These are phyloP conservation scores for Linnemannia exigua DNA, from an alignment of 192 early-diverging fungal species.

Conservation along the genomic window DNA sequence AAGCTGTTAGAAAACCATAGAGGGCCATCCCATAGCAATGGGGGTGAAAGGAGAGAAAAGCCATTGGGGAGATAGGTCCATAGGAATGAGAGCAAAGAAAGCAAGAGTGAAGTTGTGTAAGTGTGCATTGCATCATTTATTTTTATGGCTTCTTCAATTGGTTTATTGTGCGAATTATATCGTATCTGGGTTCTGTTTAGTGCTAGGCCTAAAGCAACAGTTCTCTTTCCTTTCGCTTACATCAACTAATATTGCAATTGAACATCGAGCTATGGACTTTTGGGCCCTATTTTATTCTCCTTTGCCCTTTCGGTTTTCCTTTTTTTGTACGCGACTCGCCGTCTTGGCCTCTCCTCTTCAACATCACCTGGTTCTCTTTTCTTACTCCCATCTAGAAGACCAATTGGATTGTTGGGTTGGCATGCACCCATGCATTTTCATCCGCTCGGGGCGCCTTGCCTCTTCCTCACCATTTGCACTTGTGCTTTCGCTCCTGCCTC, in stretches of 20 bases:
- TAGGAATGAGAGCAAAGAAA: too few relatives aligned
- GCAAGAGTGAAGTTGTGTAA: neutral
- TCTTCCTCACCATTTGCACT: neutral
- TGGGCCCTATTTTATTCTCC: neutral
- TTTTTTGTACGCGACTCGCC: neutral
- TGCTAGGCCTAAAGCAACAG: neutral
- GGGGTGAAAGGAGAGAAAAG: neutral
- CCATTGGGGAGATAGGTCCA: neutral
- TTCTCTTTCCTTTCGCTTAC: neutral
- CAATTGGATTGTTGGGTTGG: neutral
- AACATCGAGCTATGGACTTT: constrained; percentile 5
- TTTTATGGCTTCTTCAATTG: neutral
- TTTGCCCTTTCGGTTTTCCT: neutral
- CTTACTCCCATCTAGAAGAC: neutral
- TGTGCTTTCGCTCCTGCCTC: too few relatives aligned
- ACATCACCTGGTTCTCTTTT: neutral
- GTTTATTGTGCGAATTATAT: neutral
- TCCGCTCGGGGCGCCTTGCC: neutral
- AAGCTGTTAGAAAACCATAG: constrained; percentile 6
- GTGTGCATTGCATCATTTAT: constrained; percentile 7
- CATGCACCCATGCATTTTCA: neutral
- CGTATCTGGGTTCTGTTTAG: neutral
- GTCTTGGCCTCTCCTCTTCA: neutral
- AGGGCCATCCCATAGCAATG: neutral
- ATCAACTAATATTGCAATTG: neutral